These are phyloP conservation scores for Monosporozyma unispora DNA, from an alignment of 805 yeast genomes.

Conservation along the genomic window DNA sequence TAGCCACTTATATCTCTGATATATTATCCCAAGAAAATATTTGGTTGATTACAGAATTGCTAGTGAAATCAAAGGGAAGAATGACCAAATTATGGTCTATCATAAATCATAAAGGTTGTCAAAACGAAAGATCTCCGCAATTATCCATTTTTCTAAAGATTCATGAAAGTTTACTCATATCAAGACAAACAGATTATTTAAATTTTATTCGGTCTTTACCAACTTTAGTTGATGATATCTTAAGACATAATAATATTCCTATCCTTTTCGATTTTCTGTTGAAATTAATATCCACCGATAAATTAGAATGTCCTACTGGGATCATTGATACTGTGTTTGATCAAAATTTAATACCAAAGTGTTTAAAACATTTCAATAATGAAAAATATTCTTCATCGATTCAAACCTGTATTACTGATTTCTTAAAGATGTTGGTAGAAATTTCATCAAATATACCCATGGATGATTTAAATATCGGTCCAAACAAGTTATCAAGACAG, in stretches of 20 bases:
- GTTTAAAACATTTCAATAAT: constrained; percentile 54
- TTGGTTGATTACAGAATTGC: constrained; percentile 84
- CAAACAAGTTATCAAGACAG: constrained; percentile 82
- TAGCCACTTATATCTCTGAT: constrained; percentile 41
- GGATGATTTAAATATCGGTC: constrained; percentile 76
- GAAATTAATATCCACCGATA: constrained; percentile 86
- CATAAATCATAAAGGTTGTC: constrained; percentile 44
- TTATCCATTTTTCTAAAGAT: constrained; percentile 82
- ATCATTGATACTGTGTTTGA: constrained; percentile 67
- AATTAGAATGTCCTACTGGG: constrained; percentile 81
- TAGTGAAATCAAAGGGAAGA: constrained; percentile 61
- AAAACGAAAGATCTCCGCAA: constrained; percentile 61
- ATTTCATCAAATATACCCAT: constrained; percentile 90
- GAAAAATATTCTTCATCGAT: constrained; percentile 51
- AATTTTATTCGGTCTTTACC: constrained; percentile 37
- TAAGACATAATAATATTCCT: constrained; percentile 76
- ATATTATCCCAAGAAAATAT: constrained; percentile 71
- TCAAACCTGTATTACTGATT: constrained; percentile 91
- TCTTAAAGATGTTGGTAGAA: constrained; percentile 83
- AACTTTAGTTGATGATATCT: constrained; percentile 54
- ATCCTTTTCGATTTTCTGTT: constrained; percentile 84
- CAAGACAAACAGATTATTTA: constrained; percentile 42
- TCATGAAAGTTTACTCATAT: constrained; percentile 77
- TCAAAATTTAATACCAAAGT: constrained; percentile 61
- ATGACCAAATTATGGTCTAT: constrained; percentile 71